Conservation (phyloP, 345 rosid genomes). For the Trapa bicornis region DNA sequence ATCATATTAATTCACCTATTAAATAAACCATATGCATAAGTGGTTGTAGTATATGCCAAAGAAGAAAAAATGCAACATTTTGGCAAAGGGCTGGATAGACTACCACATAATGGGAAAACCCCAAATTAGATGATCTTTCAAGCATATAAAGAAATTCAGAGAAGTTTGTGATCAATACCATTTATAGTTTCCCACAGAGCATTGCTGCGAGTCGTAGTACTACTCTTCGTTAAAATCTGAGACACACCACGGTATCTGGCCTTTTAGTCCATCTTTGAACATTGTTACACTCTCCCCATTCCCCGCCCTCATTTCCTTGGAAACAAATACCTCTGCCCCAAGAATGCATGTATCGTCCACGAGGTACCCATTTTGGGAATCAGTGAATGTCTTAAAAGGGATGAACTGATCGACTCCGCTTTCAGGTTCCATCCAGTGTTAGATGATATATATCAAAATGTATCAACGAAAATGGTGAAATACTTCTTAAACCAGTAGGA, state of each 20-base stretch:
- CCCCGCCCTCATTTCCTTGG: slow-evolving; percentile 21
- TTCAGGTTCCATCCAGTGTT: slow-evolving; percentile 20
- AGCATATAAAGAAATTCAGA: neutral
- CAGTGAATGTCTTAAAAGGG: slow-evolving; percentile 11
- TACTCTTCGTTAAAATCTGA: slow-evolving; percentile 8
- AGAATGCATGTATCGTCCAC: slow-evolving; percentile 25
- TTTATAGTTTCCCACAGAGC: slow-evolving; percentile 17
- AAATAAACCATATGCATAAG: too few relatives aligned
- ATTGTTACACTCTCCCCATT: slow-evolving; percentile 23
- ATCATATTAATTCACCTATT: too few relatives aligned
- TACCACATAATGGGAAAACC: too few relatives aligned
- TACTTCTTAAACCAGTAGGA: too few relatives aligned
- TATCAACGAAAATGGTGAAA: too few relatives aligned
- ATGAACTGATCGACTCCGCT: slow-evolving; percentile 33
- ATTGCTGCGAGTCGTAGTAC: slow-evolving; percentile 13
- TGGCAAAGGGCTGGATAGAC: neutral
- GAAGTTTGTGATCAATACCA: slow-evolving; percentile 18
- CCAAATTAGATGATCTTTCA: too few relatives aligned
- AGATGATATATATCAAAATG: too few relatives aligned
- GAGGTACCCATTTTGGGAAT: slow-evolving; percentile 24
- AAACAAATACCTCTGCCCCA: slow-evolving; percentile 32
- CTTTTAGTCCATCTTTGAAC: slow-evolving; percentile 8
- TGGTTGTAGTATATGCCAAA: too few relatives aligned
- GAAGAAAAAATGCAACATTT: too few relatives aligned
- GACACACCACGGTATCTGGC: slow-evolving; percentile 24